A percentile compares a stretch with the other conserved stretches of the same genome.
These are phyloP conservation scores for Guyanaporus albipodus DNA, from an alignment of 768 basidiomycete species.

Conservation along the genomic window DNA sequence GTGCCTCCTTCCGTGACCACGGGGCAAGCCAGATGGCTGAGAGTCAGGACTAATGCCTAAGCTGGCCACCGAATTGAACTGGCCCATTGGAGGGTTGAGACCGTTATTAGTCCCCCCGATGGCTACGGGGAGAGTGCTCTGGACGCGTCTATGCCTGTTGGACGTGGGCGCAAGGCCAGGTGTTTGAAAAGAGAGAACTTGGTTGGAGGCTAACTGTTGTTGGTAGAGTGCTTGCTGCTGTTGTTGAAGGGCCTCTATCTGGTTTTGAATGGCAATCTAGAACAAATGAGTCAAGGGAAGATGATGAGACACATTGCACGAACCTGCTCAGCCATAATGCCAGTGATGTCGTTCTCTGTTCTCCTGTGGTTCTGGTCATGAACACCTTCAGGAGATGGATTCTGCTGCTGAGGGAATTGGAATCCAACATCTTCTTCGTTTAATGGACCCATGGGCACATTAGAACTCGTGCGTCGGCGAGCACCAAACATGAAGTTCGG, in stretches of 20 bases:
- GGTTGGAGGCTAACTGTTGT: constrained; percentile 85
- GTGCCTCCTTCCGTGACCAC: constrained; percentile 85
- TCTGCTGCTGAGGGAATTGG: constrained; percentile 74
- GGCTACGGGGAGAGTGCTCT: constrained; percentile 73
- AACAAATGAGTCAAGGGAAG: constrained; percentile 8
- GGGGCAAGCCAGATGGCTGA: constrained; percentile 62
- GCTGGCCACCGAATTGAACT: constrained; percentile 54
- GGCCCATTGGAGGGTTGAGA: constrained; percentile 48
- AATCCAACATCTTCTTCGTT: constrained; percentile 79
- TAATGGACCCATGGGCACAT: constrained; percentile 60
- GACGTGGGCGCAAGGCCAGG: constrained; percentile 68
- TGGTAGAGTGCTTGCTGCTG: constrained; percentile 90
- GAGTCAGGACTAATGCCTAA: constrained; percentile 60
- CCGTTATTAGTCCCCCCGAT: constrained; percentile 42
- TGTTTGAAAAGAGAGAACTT: constrained; percentile 76
- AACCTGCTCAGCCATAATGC: constrained; percentile 96
- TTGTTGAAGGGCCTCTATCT: constrained; percentile 86
- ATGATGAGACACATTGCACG: constrained; percentile 8
- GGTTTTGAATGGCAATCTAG: constrained; percentile 84
- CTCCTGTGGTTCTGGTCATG: constrained; percentile 49
- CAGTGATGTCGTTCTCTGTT: constrained; percentile 70
- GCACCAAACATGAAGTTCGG: constrained; percentile 92
- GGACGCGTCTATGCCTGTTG: constrained; percentile 77
- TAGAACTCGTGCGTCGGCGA: constrained; percentile 46
- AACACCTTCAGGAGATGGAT: constrained; percentile 23